Conservation (phyloP, 1,139 yeast species). For the Sugiyamaella japonica region DNA sequence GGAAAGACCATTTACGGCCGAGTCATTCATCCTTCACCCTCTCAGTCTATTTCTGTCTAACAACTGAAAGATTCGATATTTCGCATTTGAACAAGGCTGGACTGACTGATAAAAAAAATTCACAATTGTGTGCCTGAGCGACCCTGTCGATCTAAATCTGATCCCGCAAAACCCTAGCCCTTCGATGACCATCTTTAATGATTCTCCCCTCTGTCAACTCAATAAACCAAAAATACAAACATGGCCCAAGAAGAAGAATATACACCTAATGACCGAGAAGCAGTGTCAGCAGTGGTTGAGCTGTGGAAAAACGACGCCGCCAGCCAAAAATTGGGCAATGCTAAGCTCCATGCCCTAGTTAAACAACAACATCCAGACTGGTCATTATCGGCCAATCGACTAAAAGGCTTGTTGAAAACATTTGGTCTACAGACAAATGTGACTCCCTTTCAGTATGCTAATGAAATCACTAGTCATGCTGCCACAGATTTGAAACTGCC, state of each 20-base stretch:
- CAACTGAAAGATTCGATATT: no score
- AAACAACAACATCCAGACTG: slow-evolving; percentile 57
- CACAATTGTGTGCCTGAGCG: background rate
- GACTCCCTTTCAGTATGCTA: slow-evolving; percentile 42
- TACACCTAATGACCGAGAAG: slow-evolving; percentile 61
- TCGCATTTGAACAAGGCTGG: background rate
- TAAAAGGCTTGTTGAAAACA: slow-evolving; percentile 54
- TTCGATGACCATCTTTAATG: no score
- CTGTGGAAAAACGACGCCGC: slow-evolving; percentile 70
- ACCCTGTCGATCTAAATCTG: background rate
- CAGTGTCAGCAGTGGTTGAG: slow-evolving; percentile 60
- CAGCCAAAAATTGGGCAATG: slow-evolving; percentile 58
- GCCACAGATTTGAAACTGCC: slow-evolving; percentile 57
- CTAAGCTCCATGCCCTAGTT: slow-evolving; percentile 54
- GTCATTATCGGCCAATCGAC: slow-evolving; percentile 61
- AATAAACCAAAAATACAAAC: no score
- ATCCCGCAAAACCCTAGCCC: background rate
- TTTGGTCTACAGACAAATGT: slow-evolving; percentile 46
- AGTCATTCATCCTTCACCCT: no score
- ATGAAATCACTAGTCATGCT: slow-evolving; percentile 52
- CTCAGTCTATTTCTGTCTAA: no score
- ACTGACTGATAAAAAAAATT: no score
- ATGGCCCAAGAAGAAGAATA: slow-evolving; percentile 16
- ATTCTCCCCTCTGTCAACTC: no score
- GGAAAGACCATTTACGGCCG: no score